Evolutionary conservation across 495 filamentous ascomycete genomes (phyloP).

Genomic region (Tirmania nivea): DNA sequence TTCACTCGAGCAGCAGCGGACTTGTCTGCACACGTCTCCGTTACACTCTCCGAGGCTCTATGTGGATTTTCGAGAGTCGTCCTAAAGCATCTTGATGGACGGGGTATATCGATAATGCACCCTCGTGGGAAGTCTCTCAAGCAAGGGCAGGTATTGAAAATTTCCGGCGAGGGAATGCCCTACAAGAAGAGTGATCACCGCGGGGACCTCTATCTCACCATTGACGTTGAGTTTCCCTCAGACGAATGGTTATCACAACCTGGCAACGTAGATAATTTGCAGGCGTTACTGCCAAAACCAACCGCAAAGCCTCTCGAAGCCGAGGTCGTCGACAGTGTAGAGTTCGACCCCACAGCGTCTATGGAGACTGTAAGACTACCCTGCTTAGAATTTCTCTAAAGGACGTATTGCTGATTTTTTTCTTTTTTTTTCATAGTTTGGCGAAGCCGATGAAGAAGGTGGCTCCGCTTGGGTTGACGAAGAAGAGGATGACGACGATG

Average conservation of each 20-base stretch:
- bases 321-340: constrained; percentile 65
- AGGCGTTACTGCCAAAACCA: constrained; percentile 38
- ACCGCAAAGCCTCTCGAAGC: constrained; percentile 29
- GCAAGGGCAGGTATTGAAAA: constrained; percentile 63
- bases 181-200: constrained; percentile 58
- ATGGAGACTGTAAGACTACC: constrained; percentile 45
- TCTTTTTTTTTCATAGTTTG: constrained; percentile 26
- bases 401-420: constrained; percentile 8
- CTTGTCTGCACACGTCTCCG: constrained; percentile 51
- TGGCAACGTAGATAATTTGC: constrained; percentile 35
- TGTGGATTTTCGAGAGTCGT: constrained; percentile 80
- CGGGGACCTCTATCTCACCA: constrained; percentile 70
- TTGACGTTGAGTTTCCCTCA: constrained; percentile 76
- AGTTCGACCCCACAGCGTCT: constrained; percentile 57
- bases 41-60: constrained; percentile 67
- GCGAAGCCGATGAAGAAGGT: constrained; percentile 29
- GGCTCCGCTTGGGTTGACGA: constrained; percentile 48
- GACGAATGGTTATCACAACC: constrained; percentile 59
- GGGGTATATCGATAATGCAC: constrained; percentile 65
- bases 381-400: constrained; percentile 5
- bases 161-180: constrained; percentile 85
- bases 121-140: constrained; percentile 51
- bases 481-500: constrained; percentile 65
- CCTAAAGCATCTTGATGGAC: constrained; percentile 77
- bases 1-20: constrained; percentile 71